These are phyloP conservation scores for Termitomyces eurrhizus DNA, from an alignment of 768 basidiomycete genomes.

Conservation along the genomic window DNA sequence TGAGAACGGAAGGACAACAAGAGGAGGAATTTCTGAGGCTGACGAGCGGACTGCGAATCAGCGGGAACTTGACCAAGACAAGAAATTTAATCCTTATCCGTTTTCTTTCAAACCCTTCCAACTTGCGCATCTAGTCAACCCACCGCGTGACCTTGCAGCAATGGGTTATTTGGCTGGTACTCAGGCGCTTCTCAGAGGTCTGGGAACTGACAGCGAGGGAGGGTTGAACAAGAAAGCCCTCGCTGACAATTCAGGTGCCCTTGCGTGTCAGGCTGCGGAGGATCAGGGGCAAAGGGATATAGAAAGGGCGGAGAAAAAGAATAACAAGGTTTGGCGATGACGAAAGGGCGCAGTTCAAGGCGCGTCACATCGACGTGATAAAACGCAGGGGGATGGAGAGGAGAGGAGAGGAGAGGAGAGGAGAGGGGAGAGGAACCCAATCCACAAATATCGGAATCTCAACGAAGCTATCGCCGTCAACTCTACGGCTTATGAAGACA, in stretches of 20 bases:
- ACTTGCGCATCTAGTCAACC: constrained; percentile 59
- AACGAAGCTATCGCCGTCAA: constrained; percentile 89
- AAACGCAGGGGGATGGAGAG: constrained; percentile 4
- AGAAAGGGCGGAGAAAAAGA: too few relatives aligned
- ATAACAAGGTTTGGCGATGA: too few relatives aligned
- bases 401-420: constrained; percentile 33
- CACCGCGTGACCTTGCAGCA: constrained; percentile 46
- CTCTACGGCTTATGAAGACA: constrained; percentile 92
- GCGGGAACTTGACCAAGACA: too few relatives aligned
- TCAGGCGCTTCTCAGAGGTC: constrained; percentile 55
- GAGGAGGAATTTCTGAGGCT: too few relatives aligned
- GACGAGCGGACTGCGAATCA: too few relatives aligned
- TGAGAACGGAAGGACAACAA: too few relatives aligned
- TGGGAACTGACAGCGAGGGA: too few relatives aligned
- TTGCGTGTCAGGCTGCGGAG: not conserved
- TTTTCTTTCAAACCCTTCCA: constrained; percentile 14
- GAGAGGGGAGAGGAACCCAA: constrained; percentile 31
- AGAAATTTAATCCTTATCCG: too few relatives aligned
- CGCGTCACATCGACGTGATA: not conserved
- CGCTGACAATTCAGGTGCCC: too few relatives aligned
- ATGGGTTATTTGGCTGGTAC: constrained; percentile 73
- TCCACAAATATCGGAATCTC: constrained; percentile 40
- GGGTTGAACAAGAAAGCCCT: too few relatives aligned
- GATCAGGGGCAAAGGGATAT: constrained; percentile 23
- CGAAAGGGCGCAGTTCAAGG: too few relatives aligned